Percentiles rank a stretch among this genome's conserved stretches.
Conservation (phyloP, 352 stramenopile genomes). For the Elongisporangium undulatum region DNA sequence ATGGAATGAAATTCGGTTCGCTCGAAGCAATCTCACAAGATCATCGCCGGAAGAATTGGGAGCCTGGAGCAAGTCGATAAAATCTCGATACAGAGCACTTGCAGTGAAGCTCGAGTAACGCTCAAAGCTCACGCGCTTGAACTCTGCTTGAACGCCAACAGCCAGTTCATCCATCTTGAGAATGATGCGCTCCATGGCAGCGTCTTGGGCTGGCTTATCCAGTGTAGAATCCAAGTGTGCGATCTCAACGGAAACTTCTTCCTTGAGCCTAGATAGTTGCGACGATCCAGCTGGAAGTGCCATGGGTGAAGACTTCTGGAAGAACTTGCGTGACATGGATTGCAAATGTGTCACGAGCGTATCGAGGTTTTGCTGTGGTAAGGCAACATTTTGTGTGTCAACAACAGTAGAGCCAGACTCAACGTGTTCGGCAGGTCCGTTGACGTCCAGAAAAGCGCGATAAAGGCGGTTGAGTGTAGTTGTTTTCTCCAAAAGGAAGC, state of each 20-base stretch:
- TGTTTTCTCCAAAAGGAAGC: conserved; percentile 44
- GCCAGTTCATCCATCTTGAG: conserved; percentile 32
- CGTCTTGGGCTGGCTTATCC: background rate
- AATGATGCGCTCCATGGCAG: conserved; percentile 12
- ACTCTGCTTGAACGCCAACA: conserved; percentile 30
- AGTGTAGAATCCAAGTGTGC: conserved; percentile 1
- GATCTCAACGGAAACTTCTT: conserved; percentile 20
- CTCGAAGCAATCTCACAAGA: conserved; percentile 34
- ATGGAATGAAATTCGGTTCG: conserved; percentile 53
- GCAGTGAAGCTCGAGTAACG: conserved; percentile 42
- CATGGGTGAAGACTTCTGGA: conserved; percentile 13
- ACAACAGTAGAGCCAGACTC: conserved; percentile 9
- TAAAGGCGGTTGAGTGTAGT: conserved; percentile 9
- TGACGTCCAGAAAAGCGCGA: conserved; percentile 11
- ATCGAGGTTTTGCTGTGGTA: background rate
- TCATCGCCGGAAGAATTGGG: conserved; percentile 10
- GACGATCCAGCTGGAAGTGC: conserved; percentile 15
- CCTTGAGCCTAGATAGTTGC: conserved; percentile 17
- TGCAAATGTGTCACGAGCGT: conserved; percentile 12
- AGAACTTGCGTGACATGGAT: conserved; percentile 21
- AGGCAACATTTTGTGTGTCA: conserved; percentile 5
- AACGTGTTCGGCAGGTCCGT: conserved; percentile 5
- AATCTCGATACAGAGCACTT: conserved; percentile 43
- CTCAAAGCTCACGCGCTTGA: conserved; percentile 42
- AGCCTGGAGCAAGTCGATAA: conserved; percentile 13